These are phyloP conservation scores for Epichloe uncinata DNA, from an alignment of 2,329 filamentous ascomycete genomes.

Conservation along the genomic window DNA sequence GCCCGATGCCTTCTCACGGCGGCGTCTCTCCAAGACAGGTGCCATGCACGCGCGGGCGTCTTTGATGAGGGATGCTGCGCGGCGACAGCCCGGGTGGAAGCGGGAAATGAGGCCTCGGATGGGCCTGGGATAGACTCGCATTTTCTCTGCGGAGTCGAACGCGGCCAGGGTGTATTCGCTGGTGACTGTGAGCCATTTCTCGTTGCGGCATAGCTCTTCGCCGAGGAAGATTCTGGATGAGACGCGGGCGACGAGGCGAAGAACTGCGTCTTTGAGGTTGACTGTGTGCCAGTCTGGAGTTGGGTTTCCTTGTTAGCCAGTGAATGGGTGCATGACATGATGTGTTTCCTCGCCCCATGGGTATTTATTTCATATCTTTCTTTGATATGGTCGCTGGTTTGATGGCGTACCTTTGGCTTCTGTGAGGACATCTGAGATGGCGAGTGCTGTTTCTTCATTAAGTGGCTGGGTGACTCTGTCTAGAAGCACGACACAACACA, in stretches of 20 bases:
- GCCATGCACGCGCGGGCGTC: neutral
- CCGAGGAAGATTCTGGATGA: slow-evolving; percentile 27
- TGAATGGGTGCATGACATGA: too few species aligned
- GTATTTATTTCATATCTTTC: neutral
- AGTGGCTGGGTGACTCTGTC: neutral
- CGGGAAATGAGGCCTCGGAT: slow-evolving; percentile 28
- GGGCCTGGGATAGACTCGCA: slow-evolving; percentile 29
- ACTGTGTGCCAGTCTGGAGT: slow-evolving; percentile 1
- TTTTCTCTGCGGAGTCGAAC: slow-evolving; percentile 9
- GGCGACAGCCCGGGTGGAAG: neutral
- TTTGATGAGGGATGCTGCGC: neutral
- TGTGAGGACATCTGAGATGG: neutral
- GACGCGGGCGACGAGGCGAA: slow-evolving; percentile 1
- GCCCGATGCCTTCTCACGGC: slow-evolving; percentile 8
- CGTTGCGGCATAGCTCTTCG: slow-evolving; percentile 24
- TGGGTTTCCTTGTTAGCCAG: neutral
- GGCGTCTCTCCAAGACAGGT: neutral
- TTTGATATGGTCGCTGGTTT: neutral
- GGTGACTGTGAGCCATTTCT: slow-evolving; percentile 31
- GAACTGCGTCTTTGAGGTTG: neutral
- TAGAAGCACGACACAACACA: neutral
- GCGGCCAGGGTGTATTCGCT: slow-evolving; percentile 27
- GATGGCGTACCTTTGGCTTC: neutral
- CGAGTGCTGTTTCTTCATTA: neutral
- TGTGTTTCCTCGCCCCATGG: too few species aligned